phyloP scores from a whole-genome alignment of 1,284 basidiomycete species.

The Naganishia cerealis region DNA sequence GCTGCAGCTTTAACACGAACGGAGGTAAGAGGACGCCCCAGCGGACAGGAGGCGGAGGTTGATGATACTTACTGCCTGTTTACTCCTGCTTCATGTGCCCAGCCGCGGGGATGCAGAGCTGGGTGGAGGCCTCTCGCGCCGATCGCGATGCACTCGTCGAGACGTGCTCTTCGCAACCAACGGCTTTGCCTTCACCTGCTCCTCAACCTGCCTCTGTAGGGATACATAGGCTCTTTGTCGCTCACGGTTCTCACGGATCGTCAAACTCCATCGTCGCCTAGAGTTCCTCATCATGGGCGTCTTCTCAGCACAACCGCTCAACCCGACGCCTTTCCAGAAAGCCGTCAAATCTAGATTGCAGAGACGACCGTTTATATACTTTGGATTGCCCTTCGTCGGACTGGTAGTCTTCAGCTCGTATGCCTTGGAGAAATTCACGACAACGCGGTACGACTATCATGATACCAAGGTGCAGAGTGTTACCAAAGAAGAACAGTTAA shows the following conservation, averaged over 20 bases:
- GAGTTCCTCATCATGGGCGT: conserved; percentile 41
- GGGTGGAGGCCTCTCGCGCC: too few species aligned
- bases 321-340: conserved; percentile 56
- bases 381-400: conserved; percentile 82
- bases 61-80: too few species aligned
- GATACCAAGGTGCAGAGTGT: conserved; percentile 74
- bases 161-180: too few species aligned
- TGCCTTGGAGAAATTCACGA: conserved; percentile 77
- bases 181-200: too few species aligned
- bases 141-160: too few species aligned
- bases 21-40: too few species aligned
- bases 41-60: too few species aligned
- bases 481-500: conserved; percentile 77
- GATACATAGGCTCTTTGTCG: too few species aligned
- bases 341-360: conserved; percentile 44
- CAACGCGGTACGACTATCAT: conserved; percentile 86
- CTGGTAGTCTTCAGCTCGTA: conserved; percentile 87
- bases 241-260: not conserved
- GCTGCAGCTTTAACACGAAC: too few species aligned
- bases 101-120: too few species aligned
- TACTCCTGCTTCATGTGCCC: too few species aligned
- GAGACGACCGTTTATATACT: conserved; percentile 58
- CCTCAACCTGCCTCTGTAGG: too few species aligned
- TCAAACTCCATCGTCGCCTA: not conserved
- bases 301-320: conserved; percentile 63